Conservation (phyloP, 352 stramenopile species). For the Globisporangium parvum region DNA sequence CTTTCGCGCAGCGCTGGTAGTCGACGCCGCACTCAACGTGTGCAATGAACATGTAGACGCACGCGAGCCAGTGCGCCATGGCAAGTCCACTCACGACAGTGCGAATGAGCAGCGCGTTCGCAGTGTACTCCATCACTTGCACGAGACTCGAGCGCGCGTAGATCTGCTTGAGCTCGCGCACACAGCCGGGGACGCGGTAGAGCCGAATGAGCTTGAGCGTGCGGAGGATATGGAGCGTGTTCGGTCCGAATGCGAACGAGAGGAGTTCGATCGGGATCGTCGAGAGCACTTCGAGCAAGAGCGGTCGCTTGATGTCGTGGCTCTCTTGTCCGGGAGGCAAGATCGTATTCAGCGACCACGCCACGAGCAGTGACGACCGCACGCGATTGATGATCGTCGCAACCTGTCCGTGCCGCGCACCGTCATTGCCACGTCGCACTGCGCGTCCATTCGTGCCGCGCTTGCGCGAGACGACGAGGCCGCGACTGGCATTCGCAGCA, state of each 20-base stretch:
- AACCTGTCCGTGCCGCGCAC: neutral
- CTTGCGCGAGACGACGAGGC: constrained; percentile 17
- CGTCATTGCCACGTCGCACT: constrained; percentile 6
- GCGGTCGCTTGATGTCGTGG: constrained; percentile 26
- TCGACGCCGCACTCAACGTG: constrained; percentile 63
- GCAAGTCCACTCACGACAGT: constrained; percentile 38
- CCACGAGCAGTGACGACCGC: constrained; percentile 27
- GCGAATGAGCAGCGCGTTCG: constrained; percentile 45
- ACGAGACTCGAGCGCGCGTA: constrained; percentile 30
- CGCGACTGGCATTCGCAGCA: constrained; percentile 16
- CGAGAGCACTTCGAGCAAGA: constrained; percentile 40
- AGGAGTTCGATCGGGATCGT: constrained; percentile 54
- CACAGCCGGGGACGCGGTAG: constrained; percentile 36
- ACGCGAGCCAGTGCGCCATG: constrained; percentile 52
- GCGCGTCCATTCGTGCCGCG: constrained; percentile 2
- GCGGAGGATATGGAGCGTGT: constrained; percentile 51
- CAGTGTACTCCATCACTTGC: constrained; percentile 51
- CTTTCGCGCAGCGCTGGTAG: constrained; percentile 42
- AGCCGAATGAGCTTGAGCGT: constrained; percentile 49
- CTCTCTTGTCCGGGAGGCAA: constrained; percentile 22
- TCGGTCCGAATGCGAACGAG: constrained; percentile 26
- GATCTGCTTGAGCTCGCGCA: constrained; percentile 45
- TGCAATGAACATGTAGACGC: constrained; percentile 57
- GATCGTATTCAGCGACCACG: constrained; percentile 68
- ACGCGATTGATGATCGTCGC: constrained; percentile 17